Base-by-base conservation (phyloP, 177 flowering plant species). In the Vitis hybrid region DNA sequence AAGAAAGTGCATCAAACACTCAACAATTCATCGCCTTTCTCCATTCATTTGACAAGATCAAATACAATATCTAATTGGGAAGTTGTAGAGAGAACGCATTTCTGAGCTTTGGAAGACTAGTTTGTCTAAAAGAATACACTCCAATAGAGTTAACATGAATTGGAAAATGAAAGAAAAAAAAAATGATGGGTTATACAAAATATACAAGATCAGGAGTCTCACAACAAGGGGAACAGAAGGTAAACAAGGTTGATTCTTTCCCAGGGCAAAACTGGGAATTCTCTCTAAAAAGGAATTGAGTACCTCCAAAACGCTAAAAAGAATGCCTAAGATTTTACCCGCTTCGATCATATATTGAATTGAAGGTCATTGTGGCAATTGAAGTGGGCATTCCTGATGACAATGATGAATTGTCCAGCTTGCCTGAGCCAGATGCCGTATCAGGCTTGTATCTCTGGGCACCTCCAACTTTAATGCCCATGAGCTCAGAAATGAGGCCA, bases 351-450 rank as follows among this genome's bases (percentile, higher is more conserved):
- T 74, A 79, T 65, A 87, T 81, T 15, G 90, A 82, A 50, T 72
- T 76, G 66, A 87, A 82, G 68, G 87, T 82, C 84, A 87, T 82
- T 16, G 90, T 78, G 26, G 80, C 88, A 74, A 26, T 19, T 48
- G 86, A 76, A 50, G 77, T 73, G 55, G 12, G 19, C 18, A 64
- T 50, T 49, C 16, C 71, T 19, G 79, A 66, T 1, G 76, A 68
- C 2, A 73, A 77, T 7, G 79, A 79, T 57, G 79, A 63, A 65
- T 66, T 66, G n/a, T 20, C 70, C 18, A n/a, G 52, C 26, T 53
- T 74, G 14, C 74, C 64, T 3, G 76, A 56, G 56, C 20, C 16
- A 64, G 81, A 73, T n/a, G 5, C 12, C 9, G 77, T 16, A 20
- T 60, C 64, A n/a, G 15, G 1, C 60, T 55, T 81, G 12, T 64